Percentiles rank a stretch among this genome's conserved stretches.
Conservation (phyloP, 495 filamentous ascomycete species). For the Achaetomiella virescens region DNA sequence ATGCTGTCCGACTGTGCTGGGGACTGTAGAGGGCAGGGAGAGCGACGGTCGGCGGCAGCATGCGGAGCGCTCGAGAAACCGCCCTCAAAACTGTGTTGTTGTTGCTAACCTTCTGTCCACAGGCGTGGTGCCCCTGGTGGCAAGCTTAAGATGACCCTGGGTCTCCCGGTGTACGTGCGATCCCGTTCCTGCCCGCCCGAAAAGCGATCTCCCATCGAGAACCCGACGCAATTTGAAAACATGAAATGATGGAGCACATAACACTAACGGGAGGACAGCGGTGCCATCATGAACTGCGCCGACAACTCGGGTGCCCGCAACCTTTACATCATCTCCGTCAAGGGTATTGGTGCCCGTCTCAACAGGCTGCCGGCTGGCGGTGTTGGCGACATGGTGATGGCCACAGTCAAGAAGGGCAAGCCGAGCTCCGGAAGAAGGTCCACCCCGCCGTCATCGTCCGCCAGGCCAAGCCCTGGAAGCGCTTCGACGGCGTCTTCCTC, state of each 20-base stretch:
- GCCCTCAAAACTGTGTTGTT: neutral
- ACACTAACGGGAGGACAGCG: slow-evolving; percentile 49
- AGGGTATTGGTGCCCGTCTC: slow-evolving; percentile 95
- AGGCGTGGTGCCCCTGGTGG: slow-evolving; percentile 93
- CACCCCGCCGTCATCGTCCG: slow-evolving; percentile 98
- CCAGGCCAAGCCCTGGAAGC: slow-evolving; percentile 98
- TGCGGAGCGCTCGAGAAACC: neutral
- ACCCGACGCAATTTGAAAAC: neutral
- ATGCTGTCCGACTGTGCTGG: neutral
- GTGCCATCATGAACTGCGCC: slow-evolving; percentile 93
- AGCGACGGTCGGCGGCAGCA: neutral
- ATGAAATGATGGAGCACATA: neutral
- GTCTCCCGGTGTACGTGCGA: slow-evolving; percentile 92
- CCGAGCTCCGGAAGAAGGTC: slow-evolving; percentile 99
- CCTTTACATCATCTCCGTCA: slow-evolving; percentile 99
- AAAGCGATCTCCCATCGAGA: slow-evolving; percentile 13
- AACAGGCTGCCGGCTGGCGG: slow-evolving; percentile 96
- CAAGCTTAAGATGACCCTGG: slow-evolving; percentile 99
- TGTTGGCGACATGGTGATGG: slow-evolving; percentile 99
- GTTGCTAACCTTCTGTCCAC: slow-evolving; percentile 19
- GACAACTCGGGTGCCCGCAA: slow-evolving; percentile 99
- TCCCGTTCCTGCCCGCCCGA: slow-evolving; percentile 2
- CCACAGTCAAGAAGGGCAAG: slow-evolving; percentile 99
- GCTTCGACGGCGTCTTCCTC: slow-evolving; percentile 93
- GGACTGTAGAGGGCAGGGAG: neutral